These are phyloP conservation scores for Apophysomyces variabilis DNA, from an alignment of 371 early-diverging fungal genomes.

Conservation along the genomic window DNA sequence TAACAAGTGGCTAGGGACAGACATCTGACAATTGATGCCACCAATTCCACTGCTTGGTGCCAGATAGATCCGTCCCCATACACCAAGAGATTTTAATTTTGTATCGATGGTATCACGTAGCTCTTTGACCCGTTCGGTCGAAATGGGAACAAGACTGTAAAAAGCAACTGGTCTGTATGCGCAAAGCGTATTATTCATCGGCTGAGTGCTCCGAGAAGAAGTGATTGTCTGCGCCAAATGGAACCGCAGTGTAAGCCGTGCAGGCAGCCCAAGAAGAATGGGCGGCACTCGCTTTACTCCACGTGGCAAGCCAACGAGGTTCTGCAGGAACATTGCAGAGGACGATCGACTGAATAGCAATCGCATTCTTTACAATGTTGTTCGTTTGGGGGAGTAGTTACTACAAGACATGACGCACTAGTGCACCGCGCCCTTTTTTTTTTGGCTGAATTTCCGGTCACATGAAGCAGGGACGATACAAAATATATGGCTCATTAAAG, in stretches of 20 bases:
- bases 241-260: background rate
- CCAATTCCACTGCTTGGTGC: conserved; percentile 54
- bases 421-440: too few species aligned
- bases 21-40: conserved; percentile 81
- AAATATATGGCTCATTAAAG: too few species aligned
- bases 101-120: conserved; percentile 27
- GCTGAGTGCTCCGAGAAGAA: background rate
- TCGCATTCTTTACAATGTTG: background rate
- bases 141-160: conserved; percentile 32
- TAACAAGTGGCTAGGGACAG: conserved; percentile 58
- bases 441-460: too few species aligned
- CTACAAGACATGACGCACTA: background rate
- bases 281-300: background rate
- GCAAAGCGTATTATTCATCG: background rate
- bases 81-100: conserved; percentile 46
- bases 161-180: conserved; percentile 39
- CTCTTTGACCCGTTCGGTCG: conserved; percentile 15
- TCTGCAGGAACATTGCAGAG: conserved; percentile 2
- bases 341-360: background rate
- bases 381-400: background rate
- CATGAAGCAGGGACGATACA: too few species aligned
- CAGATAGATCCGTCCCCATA: conserved; percentile 75
- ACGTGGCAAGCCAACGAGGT: conserved; percentile 1
- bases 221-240: conserved; percentile 3
- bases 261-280: background rate